Evolutionary conservation across 805 yeast genomes (phyloP), one percentile per base, ranked within the genome.

Genomic region (Pichia phayaonensis): DNA sequence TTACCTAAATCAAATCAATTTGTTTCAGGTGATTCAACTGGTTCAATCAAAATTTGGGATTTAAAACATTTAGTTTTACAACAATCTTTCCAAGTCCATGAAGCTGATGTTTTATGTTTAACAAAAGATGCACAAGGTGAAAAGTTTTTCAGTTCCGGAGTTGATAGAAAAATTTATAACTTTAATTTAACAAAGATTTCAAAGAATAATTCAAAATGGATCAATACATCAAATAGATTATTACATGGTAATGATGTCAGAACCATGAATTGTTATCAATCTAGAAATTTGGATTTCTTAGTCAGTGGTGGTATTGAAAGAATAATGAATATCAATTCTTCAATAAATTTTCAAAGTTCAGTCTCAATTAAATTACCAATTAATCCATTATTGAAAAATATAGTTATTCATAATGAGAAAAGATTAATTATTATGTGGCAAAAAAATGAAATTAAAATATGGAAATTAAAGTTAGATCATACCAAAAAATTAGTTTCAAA

Each of bases 21-120:
- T 52, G 95, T 88, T n/a, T 81, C 90, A 53, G 99, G 98, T 49
- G 99, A 94, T 69, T 90, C 97, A 7, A 92, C 97, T 1, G 99
- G 99, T 1, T 76, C 86, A 10, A 79, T 94, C 47, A 92, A 92
- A 67, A 77, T 94, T 56, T 94, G 99, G 99, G 96, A 92, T 61
- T 73, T 84, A 55, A 76, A 79, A 45, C 83, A 80, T 57, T 82
- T 81, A 57, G 83, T 96, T 1, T 71, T 94, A 52, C 72, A 80
- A 47, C 98, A 92, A 66, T 80, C 86, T 23, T 90, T 89, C 66
- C 77, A 80, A 56, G 80, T 81, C 12, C 98, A 94, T 63, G 95
- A 86, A 45, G 97, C 96, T 1, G 99, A 94, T 75, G 87, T 90
- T 4, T 72, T 94, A 56, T 79, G 89, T 51, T 69, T 94, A 45